Conservation (phyloP, 78 protist genomes). For the Anaeramoeba flamelloides region DNA sequence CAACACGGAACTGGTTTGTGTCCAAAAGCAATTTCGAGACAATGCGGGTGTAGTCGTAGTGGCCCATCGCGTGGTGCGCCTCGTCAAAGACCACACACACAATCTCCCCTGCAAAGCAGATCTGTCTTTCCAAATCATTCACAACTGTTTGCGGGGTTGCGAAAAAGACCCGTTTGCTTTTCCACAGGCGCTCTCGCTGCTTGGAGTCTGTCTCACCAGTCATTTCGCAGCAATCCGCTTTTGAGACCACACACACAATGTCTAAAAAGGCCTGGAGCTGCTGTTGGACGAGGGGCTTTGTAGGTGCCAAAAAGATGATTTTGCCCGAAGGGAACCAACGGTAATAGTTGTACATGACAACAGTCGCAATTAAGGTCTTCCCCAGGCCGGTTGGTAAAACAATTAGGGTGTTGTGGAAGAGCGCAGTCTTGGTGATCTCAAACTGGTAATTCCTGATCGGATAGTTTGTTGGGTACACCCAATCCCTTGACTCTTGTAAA, state of each 20-base stretch:
- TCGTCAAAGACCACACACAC: slow-evolving; percentile 56
- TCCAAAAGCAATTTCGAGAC: too few relatives aligned
- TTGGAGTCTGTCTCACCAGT: too few relatives aligned
- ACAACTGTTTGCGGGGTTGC: slow-evolving; percentile 51
- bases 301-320: slow-evolving; percentile 79
- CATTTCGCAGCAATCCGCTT: too few relatives aligned
- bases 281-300: slow-evolving; percentile 73
- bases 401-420: slow-evolving; percentile 46
- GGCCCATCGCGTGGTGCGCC: slow-evolving; percentile 62
- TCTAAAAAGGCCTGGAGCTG: slow-evolving; percentile 57
- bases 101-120: not conserved
- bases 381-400: slow-evolving; percentile 88
- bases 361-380: slow-evolving; percentile 87
- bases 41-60: too few relatives aligned
- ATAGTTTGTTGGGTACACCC: not conserved
- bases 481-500: too few relatives aligned
- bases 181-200: slow-evolving; percentile 31
- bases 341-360: slow-evolving; percentile 57
- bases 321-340: slow-evolving; percentile 80
- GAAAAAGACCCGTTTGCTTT: slow-evolving; percentile 49
- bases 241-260: slow-evolving; percentile 21
- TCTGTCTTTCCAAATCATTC: slow-evolving; percentile 7
- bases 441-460: not conserved
- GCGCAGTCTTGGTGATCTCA: not conserved
- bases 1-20: slow-evolving; percentile 68